These are phyloP conservation scores for Diatrype stigma DNA, from an alignment of 2,329 filamentous ascomycete species.

Conservation along the genomic window DNA sequence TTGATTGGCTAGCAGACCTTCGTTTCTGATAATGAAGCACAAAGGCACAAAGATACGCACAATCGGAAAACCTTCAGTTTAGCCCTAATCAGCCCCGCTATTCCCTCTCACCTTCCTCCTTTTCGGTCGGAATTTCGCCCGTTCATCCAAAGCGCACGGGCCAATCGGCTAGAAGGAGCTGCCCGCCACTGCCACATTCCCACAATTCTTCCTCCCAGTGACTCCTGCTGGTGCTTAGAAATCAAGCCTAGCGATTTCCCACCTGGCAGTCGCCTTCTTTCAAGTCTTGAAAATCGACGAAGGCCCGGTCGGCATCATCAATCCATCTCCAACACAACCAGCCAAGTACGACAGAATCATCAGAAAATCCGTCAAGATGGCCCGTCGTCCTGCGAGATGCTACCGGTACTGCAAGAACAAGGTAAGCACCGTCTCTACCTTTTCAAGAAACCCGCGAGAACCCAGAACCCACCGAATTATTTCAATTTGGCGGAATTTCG, in stretches of 20 bases:
- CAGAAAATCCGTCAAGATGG: conserved; percentile 80
- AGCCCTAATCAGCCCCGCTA: conserved; percentile 31
- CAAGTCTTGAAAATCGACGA: conserved; percentile 27
- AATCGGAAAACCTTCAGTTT: not conserved
- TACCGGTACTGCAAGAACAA: conserved; percentile 99
- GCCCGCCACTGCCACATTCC: conserved; percentile 7
- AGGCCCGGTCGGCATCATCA: conserved; percentile 27
- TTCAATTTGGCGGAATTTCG: no score
- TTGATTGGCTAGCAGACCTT: not conserved
- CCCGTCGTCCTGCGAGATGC: conserved; percentile 97
- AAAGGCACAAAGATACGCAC: no score
- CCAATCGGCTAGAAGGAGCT: not conserved
- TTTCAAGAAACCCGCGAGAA: not conserved
- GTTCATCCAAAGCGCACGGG: not conserved
- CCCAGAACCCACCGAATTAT: no score
- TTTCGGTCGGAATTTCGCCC: not conserved
- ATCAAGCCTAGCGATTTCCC: conserved; percentile 37
- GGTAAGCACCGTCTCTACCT: conserved; percentile 52
- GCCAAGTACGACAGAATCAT: conserved; percentile 43
- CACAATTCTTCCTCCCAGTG: conserved; percentile 8
- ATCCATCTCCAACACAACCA: conserved; percentile 24
- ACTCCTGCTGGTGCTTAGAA: conserved; percentile 47
- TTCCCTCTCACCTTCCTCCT: not conserved
- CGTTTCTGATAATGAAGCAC: not conserved
- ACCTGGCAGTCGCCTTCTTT: conserved; percentile 7